phyloP scores from a whole-genome alignment of 805 yeast species.

The Torulaspora gathmanii region DNA sequence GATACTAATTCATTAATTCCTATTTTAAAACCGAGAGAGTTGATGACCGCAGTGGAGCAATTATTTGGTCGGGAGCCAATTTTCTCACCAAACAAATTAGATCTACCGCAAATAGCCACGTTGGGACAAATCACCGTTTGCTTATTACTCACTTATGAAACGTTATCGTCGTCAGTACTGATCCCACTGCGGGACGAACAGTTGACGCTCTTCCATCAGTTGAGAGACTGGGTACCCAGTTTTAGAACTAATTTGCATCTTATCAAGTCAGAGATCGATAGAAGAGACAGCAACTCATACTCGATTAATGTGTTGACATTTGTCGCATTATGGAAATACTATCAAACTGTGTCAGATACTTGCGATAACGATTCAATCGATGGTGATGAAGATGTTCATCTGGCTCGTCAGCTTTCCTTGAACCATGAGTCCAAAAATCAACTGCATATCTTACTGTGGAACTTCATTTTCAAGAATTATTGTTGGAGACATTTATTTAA shows the following conservation, averaged over 20 bases:
- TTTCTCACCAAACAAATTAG: conserved; percentile 18
- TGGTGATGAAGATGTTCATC: conserved; percentile 30
- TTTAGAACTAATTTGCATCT: conserved; percentile 18
- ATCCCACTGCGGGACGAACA: conserved; percentile 28
- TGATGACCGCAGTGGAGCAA: conserved; percentile 21
- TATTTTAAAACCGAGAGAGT: conserved; percentile 24
- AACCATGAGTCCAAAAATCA: conserved; percentile 29
- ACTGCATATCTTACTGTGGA: conserved; percentile 23
- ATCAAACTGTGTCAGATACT: conserved; percentile 11
- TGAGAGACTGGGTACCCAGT: conserved; percentile 13
- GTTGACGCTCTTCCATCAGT: conserved; percentile 14
- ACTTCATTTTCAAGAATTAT: conserved; percentile 29
- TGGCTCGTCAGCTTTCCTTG: conserved; percentile 26
- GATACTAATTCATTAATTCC: conserved; percentile 26
- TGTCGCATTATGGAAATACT: conserved; percentile 24
- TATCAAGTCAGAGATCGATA: conserved; percentile 21
- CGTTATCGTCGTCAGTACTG: conserved; percentile 29
- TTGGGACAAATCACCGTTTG: conserved; percentile 23
- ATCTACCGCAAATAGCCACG: conserved; percentile 20
- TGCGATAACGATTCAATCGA: conserved; percentile 17
- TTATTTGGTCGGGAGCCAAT: conserved; percentile 21
- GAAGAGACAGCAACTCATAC: conserved; percentile 13
- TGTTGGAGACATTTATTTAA: conserved; percentile 30
- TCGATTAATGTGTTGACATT: conserved; percentile 23
- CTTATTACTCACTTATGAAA: conserved; percentile 26